A percentile compares a stretch with the other conserved stretches of the same genome.
phyloP scores from a whole-genome alignment of 768 basidiomycete genomes.

The Panaeolus papilionaceus region DNA sequence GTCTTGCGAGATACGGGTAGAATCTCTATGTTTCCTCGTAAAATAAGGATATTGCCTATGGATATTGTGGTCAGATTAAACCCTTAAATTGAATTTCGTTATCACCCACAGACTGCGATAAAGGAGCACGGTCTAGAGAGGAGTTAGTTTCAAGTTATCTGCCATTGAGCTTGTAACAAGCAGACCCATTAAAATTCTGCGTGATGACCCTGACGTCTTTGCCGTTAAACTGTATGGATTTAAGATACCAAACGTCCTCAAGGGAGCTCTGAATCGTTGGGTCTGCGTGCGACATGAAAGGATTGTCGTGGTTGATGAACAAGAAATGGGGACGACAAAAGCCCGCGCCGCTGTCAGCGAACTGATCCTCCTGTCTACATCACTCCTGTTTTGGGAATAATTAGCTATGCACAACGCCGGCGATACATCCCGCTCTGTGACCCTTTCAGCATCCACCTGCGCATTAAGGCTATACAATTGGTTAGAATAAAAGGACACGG shows the following conservation, averaged over 20 bases:
- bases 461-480: too few species aligned
- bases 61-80: slow-evolving; percentile 3
- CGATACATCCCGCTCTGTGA: background rate
- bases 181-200: slow-evolving; percentile 85
- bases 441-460: too few species aligned
- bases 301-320: slow-evolving; percentile 15
- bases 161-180: slow-evolving; percentile 20
- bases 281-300: slow-evolving; percentile 32
- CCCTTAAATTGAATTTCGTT: background rate
- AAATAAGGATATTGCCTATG: slow-evolving; percentile 85
- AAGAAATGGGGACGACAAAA: background rate
- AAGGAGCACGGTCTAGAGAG: slow-evolving; percentile 86
- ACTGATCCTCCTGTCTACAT: slow-evolving; percentile 3
- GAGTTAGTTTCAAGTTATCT: slow-evolving; percentile 10
- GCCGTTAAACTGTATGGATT: slow-evolving; percentile 60
- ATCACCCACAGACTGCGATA: slow-evolving; percentile 79
- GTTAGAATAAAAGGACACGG: too few species aligned
- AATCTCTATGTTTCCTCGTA: slow-evolving; percentile 83
- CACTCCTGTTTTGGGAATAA: background rate
- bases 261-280: slow-evolving; percentile 47
- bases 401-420: background rate
- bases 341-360: background rate
- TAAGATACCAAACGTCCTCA: slow-evolving; percentile 81
- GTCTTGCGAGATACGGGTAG: slow-evolving; percentile 66
- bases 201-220: slow-evolving; percentile 68